These are phyloP conservation scores for Metarhizium rileyi DNA, from an alignment of 2,329 filamentous ascomycete genomes.

Conservation along the genomic window DNA sequence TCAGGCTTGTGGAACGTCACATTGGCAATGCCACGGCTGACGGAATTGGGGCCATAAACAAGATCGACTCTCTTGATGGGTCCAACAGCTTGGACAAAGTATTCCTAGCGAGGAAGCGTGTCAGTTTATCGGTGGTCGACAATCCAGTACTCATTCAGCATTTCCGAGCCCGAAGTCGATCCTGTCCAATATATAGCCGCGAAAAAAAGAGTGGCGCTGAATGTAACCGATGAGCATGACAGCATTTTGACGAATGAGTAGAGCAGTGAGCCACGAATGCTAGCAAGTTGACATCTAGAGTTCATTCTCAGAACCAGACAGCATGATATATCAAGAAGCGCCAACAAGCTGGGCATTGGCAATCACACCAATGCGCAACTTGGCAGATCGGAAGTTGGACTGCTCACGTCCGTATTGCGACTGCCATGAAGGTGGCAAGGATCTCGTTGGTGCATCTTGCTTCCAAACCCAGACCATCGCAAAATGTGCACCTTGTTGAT, in stretches of 20 bases:
- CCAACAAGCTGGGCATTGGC: background rate
- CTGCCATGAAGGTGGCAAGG: background rate
- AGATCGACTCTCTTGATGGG: conserved; percentile 85
- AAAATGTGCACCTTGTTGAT: background rate
- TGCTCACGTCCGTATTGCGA: background rate
- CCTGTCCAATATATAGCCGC: conserved; percentile 13
- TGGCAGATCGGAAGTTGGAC: background rate
- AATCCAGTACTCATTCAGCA: conserved; percentile 4
- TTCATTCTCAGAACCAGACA: background rate
- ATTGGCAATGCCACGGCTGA: conserved; percentile 85
- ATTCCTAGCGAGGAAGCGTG: conserved; percentile 72
- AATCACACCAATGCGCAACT: background rate
- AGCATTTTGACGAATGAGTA: conserved; percentile 6
- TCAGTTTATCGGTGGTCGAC: conserved; percentile 49
- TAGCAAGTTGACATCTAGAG: background rate
- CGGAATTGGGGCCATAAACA: conserved; percentile 85
- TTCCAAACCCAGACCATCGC: background rate
- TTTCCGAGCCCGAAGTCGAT: conserved; percentile 16
- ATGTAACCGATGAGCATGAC: background rate
- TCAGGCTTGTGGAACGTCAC: conserved; percentile 76
- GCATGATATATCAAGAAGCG: background rate
- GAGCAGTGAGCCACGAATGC: conserved; percentile 8
- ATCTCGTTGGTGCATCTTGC: background rate
- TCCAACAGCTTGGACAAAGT: conserved; percentile 81
- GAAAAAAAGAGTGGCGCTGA: background rate